phyloP scores from a whole-genome alignment of 2,329 filamentous ascomycete species.

The Fusarium cicatricum region DNA sequence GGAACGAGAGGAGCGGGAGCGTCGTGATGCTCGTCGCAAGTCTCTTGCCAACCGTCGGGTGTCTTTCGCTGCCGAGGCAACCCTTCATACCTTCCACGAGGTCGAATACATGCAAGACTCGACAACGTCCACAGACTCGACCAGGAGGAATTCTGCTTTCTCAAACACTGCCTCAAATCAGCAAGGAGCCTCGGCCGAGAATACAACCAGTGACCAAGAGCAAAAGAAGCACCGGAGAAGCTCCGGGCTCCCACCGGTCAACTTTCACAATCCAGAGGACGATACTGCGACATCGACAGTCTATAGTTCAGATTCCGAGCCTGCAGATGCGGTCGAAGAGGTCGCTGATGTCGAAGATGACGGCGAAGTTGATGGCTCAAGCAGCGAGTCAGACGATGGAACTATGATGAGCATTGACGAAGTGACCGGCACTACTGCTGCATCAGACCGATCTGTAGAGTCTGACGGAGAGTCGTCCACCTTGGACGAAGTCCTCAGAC shows the following conservation, averaged over 20 bases:
- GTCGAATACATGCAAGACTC: conserved; percentile 89
- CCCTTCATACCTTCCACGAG: conserved; percentile 95
- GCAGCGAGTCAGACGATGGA: conserved; percentile 73
- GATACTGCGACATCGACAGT: conserved; percentile 79
- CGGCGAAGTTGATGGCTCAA: conserved; percentile 55
- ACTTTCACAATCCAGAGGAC: conserved; percentile 72
- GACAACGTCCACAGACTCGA: conserved; percentile 80
- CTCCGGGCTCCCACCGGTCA: conserved; percentile 71
- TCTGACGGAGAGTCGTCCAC: conserved; percentile 73
- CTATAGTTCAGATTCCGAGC: conserved; percentile 73
- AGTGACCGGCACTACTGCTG: conserved; percentile 72
- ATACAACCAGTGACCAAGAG: conserved; percentile 71
- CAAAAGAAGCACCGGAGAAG: conserved; percentile 69
- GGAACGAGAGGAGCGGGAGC: conserved; percentile 75
- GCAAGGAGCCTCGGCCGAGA: conserved; percentile 62
- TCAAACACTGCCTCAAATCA: conserved; percentile 36
- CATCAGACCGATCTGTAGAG: conserved; percentile 66
- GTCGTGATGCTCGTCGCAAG: conserved; percentile 88
- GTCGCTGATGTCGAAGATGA: conserved; percentile 61
- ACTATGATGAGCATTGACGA: conserved; percentile 87
- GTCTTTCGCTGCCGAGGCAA: conserved; percentile 96
- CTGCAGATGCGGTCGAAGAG: conserved; percentile 63
- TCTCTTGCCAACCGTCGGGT: conserved; percentile 93
- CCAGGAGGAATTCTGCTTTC: conserved; percentile 70
- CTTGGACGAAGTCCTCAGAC: conserved; percentile 78